These are phyloP conservation scores for Thraustochytrium sp. DNA, from an alignment of 352 stramenopile species.

Conservation along the genomic window DNA sequence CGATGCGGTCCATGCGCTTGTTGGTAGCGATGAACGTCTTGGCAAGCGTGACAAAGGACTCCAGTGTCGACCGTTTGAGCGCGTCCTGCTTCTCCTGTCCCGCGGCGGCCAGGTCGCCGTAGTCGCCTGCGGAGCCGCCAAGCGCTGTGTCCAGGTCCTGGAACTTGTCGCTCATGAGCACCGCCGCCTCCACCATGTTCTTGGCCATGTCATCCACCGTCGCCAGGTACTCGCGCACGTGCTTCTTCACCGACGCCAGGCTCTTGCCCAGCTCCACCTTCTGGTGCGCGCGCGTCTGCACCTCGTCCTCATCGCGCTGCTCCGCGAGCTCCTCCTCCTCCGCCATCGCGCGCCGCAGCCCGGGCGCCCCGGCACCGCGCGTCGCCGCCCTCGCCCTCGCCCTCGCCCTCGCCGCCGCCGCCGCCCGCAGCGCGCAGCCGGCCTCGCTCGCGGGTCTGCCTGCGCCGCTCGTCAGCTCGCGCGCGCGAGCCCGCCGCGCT, in stretches of 20 bases:
- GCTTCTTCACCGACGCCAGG: not conserved
- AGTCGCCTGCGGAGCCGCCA: not conserved
- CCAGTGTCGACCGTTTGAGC: not conserved
- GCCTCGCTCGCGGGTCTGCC: too few species aligned
- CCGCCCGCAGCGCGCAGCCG: too few species aligned
- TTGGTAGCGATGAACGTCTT: not conserved
- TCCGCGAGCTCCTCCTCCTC: not conserved
- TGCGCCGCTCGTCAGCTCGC: too few species aligned
- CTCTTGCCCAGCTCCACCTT: not conserved
- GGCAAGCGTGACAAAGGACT: not conserved
- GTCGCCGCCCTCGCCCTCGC: too few species aligned
- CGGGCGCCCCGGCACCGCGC: too few species aligned
- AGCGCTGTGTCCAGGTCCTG: not conserved
- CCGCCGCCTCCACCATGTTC: not conserved
- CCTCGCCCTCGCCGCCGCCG: too few species aligned
- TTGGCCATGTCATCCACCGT: too few species aligned
- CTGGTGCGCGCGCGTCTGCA: not conserved
- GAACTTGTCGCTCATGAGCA: not conserved
- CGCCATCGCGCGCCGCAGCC: too few species aligned
- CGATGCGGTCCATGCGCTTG: not conserved
- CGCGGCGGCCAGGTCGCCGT: not conserved
- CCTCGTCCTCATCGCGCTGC: not conserved
- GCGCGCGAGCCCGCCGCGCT: too few species aligned
- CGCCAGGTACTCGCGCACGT: not conserved
- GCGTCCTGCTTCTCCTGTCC: not conserved